Evolutionary conservation across 495 filamentous ascomycete species (phyloP).

Genomic region (Tuber aestivum): DNA sequence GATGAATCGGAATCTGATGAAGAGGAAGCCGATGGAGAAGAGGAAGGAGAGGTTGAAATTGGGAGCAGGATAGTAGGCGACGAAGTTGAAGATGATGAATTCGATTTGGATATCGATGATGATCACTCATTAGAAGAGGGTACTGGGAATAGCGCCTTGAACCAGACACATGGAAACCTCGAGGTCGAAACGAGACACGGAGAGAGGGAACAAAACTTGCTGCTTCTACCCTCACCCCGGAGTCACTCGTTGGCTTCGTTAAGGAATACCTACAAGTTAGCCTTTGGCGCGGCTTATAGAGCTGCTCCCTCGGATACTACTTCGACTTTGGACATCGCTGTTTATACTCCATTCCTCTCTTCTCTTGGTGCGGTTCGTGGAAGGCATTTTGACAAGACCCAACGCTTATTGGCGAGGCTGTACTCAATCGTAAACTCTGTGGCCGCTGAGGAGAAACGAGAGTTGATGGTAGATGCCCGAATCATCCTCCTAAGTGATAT

Average conservation of each 20-base stretch:
- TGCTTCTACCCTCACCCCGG: constrained; percentile 29
- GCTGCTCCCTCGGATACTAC: constrained; percentile 20
- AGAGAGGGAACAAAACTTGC: constrained; percentile 23
- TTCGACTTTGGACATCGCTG: constrained; percentile 31
- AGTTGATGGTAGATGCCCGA: constrained; percentile 69
- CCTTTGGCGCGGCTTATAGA: constrained; percentile 29
- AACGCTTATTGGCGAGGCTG: constrained; percentile 64
- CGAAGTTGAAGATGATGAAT: constrained; percentile 35
- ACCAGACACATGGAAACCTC: constrained; percentile 23
- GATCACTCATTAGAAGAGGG: constrained; percentile 34
- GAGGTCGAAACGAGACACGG: constrained; percentile 18
- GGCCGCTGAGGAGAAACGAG: constrained; percentile 58
- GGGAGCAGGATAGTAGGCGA: constrained; percentile 21
- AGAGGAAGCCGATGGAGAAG: constrained; percentile 36
- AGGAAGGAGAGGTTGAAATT: constrained; percentile 29
- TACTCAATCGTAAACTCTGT: constrained; percentile 70
- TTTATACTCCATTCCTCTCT: constrained; percentile 46
- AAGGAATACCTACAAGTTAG: constrained; percentile 26
- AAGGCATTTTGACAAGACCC: constrained; percentile 56
- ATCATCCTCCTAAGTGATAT: constrained; percentile 63
- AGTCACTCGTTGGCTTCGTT: constrained; percentile 23
- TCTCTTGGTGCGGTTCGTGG: constrained; percentile 48
- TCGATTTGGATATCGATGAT: constrained; percentile 37
- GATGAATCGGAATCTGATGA: constrained; percentile 41
- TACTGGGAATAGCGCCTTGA: constrained; percentile 17